Base-by-base conservation (phyloP, 108 stramenopile species). In the Discostella pseudostelligera region DNA sequence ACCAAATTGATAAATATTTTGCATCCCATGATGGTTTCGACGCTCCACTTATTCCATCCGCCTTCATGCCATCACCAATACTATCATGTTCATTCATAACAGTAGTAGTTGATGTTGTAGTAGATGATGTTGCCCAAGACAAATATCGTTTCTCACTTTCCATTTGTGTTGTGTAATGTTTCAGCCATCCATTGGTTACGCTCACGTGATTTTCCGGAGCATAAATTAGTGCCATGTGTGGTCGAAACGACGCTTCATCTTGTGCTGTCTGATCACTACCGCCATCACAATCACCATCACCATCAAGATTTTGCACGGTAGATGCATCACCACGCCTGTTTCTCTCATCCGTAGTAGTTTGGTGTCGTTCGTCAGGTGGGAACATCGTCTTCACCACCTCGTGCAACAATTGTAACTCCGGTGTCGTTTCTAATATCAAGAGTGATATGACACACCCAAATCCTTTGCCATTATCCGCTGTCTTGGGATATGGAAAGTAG, bases 191-290 rank as follows among this genome's bases (percentile, higher is more conserved):
- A 21, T 45, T 59, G 26, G 39, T 39, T 0, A 69, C 68, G 35
- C 53, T 29, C 44, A 45, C 65, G 22, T 68, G 61, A 49, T 44
- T 35, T 75, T 74, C 68, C 3, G 79, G 79, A 5, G 73, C 79
- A 70, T 80, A 80, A 6, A 68, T 50, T 21, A 80, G 59, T 37
- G 79, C 69, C 61, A 80, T 70, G 49, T 80, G 79, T n/a, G 79
- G 79, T 50, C 20, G 36, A 50, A 80, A 80, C 49, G 21, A 35
- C 13, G 39, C 22, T 40, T 67, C 39, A 1, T 58, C 45, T 20
- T 25, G 39, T 4, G n/a, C n/a, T n/a, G n/a, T n/a, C n/a, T n/a
- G n/a, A n/a, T n/a, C n/a, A n/a, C n/a, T n/a, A n/a, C n/a, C n/a
- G n/a, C n/a, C n/a, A n/a, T n/a, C n/a, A n/a, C n/a, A n/a, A n/a